Percentiles rank a stretch among this genome's conserved stretches.
Conservation (phyloP, 352 stramenopile genomes). For the Phytophthora foliorum region DNA sequence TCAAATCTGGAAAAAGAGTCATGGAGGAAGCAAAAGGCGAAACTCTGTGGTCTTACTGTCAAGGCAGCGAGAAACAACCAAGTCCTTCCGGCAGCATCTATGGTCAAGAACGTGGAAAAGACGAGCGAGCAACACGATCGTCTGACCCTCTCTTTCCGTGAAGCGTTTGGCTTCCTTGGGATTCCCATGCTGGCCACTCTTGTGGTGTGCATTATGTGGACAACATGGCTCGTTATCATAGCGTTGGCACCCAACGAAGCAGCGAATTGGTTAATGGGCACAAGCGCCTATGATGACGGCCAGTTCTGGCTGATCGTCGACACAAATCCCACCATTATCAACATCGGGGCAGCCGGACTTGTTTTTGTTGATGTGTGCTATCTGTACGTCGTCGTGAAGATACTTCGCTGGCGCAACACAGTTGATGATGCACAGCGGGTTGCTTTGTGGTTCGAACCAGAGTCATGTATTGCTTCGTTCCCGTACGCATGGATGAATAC, state of each 20-base stretch:
- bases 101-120: not conserved
- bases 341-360: constrained; percentile 13
- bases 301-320: constrained; percentile 36
- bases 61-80: constrained; percentile 7
- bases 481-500: constrained; percentile 14
- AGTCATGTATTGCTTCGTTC: not conserved
- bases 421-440: not conserved
- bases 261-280: constrained; percentile 39
- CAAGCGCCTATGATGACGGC: constrained; percentile 27
- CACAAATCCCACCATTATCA: constrained; percentile 18
- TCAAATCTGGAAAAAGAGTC: not conserved
- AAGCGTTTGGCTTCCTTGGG: constrained; percentile 21
- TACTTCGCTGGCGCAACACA: constrained; percentile 19
- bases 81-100: constrained; percentile 3
- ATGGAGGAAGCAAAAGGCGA: not conserved
- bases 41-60: not conserved
- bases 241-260: constrained; percentile 24
- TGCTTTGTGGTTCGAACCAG: not conserved
- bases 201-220: constrained; percentile 29
- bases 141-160: constrained; percentile 14
- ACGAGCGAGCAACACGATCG: not conserved
- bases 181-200: constrained; percentile 25
- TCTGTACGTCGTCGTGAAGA: constrained; percentile 24
- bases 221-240: constrained; percentile 28
- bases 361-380: constrained; percentile 20